phyloP scores from a whole-genome alignment of 768 basidiomycete species.

The Sutorius australiensis region DNA sequence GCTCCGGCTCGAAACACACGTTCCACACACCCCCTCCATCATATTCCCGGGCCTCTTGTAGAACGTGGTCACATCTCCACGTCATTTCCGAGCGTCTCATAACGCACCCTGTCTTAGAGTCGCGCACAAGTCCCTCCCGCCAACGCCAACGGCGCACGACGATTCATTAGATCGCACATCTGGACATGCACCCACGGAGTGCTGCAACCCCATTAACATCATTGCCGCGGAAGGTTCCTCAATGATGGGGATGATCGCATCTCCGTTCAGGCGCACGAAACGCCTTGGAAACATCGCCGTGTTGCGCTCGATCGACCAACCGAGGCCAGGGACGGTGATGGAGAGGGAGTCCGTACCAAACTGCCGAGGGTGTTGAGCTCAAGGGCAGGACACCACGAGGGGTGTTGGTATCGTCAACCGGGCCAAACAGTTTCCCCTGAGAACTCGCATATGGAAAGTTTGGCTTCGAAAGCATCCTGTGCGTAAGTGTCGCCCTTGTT shows the following conservation, averaged over 20 bases:
- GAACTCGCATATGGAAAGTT: slow-evolving; percentile 24
- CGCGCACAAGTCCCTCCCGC: slow-evolving; percentile 6
- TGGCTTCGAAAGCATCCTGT: slow-evolving; percentile 22
- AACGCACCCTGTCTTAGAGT: neutral
- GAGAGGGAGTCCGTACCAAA: slow-evolving; percentile 5
- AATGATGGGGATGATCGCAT: slow-evolving; percentile 1
- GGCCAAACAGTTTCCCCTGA: slow-evolving; percentile 6
- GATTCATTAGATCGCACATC: slow-evolving; percentile 1
- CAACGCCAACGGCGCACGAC: neutral
- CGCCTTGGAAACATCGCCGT: slow-evolving; percentile 5
- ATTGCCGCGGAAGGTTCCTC: slow-evolving; percentile 4
- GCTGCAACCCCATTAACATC: slow-evolving; percentile 3
- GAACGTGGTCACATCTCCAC: slow-evolving; percentile 11
- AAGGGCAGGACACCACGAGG: slow-evolving; percentile 28
- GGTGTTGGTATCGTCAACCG: neutral
- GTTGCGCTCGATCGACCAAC: slow-evolving; percentile 2
- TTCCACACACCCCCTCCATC: slow-evolving; percentile 17
- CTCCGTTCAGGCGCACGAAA: slow-evolving; percentile 1
- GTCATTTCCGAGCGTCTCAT: slow-evolving; percentile 22
- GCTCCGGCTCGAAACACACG: slow-evolving; percentile 28
- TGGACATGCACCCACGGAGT: slow-evolving; percentile 4
- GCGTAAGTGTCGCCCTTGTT: slow-evolving; percentile 4
- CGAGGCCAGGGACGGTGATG: slow-evolving; percentile 10
- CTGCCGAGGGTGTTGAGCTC: slow-evolving; percentile 8
- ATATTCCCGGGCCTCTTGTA: slow-evolving; percentile 7